phyloP scores from a whole-genome alignment of 768 basidiomycete species.

The Termitomyces sp. region DNA sequence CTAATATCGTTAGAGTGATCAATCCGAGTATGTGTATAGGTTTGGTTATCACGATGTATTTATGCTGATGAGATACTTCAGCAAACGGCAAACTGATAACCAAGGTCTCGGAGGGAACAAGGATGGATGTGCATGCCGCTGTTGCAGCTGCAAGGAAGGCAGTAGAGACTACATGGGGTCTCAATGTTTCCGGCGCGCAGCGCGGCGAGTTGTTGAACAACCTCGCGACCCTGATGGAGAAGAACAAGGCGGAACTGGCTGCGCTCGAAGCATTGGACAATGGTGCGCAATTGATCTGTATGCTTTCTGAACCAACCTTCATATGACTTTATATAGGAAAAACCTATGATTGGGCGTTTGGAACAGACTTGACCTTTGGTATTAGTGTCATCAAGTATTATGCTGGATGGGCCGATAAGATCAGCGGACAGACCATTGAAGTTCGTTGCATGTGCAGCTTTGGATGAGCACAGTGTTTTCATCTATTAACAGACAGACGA shows the following conservation, averaged over 20 bases:
- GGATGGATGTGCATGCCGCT: conserved; percentile 71
- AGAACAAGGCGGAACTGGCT: conserved; percentile 37
- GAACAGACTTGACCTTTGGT: conserved; percentile 19
- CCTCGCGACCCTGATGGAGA: conserved; percentile 46
- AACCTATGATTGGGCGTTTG: conserved; percentile 19
- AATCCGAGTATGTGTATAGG: conserved; percentile 36
- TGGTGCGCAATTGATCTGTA: conserved; percentile 14
- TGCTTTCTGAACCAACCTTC: neutral
- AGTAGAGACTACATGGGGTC: conserved; percentile 37
- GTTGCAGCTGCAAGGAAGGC: conserved; percentile 55
- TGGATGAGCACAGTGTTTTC: neutral
- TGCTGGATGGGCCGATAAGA: conserved; percentile 59
- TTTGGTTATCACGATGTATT: neutral
- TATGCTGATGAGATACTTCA: conserved; percentile 19
- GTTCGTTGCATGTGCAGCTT: conserved; percentile 7
- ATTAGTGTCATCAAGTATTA: conserved; percentile 44
- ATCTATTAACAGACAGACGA: conserved; percentile 27
- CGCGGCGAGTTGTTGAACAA: conserved; percentile 38
- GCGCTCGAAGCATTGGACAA: conserved; percentile 49
- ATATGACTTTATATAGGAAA: conserved; percentile 19
- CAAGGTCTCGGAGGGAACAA: conserved; percentile 49
- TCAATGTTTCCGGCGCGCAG: conserved; percentile 32
- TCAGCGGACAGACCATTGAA: conserved; percentile 44
- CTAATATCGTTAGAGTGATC: conserved; percentile 40
- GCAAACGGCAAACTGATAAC: conserved; percentile 61